phyloP scores from a whole-genome alignment of 2,329 filamentous ascomycete genomes.

The Anisogramma anomala region DNA sequence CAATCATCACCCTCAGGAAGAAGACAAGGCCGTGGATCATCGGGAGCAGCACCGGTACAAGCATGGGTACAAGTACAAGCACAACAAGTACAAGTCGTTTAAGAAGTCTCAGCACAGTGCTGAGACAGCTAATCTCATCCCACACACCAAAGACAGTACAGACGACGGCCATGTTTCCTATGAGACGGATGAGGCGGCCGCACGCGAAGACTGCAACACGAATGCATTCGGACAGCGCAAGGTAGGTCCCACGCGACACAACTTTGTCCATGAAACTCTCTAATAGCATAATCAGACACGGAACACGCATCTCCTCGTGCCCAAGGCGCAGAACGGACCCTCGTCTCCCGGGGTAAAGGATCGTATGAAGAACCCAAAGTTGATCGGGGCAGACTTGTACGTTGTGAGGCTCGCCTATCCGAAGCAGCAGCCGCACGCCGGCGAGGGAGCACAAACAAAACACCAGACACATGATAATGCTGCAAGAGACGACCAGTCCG shows the following conservation, averaged over 20 bases:
- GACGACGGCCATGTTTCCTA: neutral
- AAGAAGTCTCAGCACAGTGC: neutral
- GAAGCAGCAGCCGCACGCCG: neutral
- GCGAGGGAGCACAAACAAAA: neutral
- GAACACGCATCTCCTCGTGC: slow-evolving; percentile 14
- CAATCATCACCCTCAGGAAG: slow-evolving; percentile 1
- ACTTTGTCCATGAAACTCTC: slow-evolving; percentile 4
- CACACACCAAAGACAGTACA: neutral
- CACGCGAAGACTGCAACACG: neutral
- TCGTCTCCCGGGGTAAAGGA: slow-evolving; percentile 20
- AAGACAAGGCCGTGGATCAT: slow-evolving; percentile 15
- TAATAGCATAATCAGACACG: slow-evolving; percentile 22
- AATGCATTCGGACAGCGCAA: slow-evolving; percentile 2
- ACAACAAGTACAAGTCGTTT: slow-evolving; percentile 12
- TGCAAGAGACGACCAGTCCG: neutral
- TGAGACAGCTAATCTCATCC: neutral
- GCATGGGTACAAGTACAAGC: slow-evolving; percentile 19
- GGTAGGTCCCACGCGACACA: neutral
- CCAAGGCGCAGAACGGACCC: slow-evolving; percentile 1
- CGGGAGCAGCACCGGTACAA: slow-evolving; percentile 19
- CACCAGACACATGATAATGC: neutral
- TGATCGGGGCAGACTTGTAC: slow-evolving; percentile 39
- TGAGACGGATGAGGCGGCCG: neutral
- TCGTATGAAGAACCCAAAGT: slow-evolving; percentile 33
- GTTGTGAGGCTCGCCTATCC: slow-evolving; percentile 29